phyloP scores from a whole-genome alignment of 1,284 basidiomycete genomes.

The Cutaneotrichosporon curvatum region DNA sequence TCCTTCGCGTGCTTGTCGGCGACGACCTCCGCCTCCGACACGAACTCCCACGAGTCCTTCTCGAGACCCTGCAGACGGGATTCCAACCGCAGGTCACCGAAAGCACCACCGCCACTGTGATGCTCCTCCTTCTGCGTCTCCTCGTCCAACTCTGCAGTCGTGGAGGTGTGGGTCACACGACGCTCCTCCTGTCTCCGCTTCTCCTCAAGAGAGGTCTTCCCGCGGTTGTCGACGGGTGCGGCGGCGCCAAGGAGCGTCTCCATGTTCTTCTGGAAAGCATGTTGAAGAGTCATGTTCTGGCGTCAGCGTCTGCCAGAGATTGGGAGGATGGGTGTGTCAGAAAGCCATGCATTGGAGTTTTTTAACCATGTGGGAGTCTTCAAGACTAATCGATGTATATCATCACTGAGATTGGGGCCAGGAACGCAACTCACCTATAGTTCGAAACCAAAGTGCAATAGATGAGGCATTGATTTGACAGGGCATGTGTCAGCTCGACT shows the following conservation, averaged over 20 bases:
- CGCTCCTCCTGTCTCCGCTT: constrained; percentile 9
- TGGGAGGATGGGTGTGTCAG: constrained; percentile 27
- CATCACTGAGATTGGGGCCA: constrained; percentile 28
- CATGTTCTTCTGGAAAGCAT: constrained; percentile 39
- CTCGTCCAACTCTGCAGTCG: constrained; percentile 32
- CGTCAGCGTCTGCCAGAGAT: constrained; percentile 13
- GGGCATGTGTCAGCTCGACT: constrained; percentile 18
- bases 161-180: constrained; percentile 29
- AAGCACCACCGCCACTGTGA: constrained; percentile 28
- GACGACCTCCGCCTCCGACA: constrained; percentile 22
- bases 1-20: constrained; percentile 14
- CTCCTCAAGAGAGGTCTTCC: constrained; percentile 9
- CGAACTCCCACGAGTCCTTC: constrained; percentile 39
- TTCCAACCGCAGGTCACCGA: constrained; percentile 19
- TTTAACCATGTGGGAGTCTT: constrained; percentile 46
- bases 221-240: constrained; percentile 12
- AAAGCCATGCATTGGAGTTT: constrained; percentile 43
- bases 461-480: constrained; percentile 3
- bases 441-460: not conserved
- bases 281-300: constrained; percentile 36
- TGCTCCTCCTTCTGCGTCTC: constrained; percentile 33
- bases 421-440: constrained; percentile 35
- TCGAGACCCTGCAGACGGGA: constrained; percentile 22
- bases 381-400: constrained; percentile 47
- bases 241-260: constrained; percentile 37